Evolutionary conservation across 192 early-diverging fungal genomes (phyloP).

Genomic region (Jimgerdemannia lactiflua): DNA sequence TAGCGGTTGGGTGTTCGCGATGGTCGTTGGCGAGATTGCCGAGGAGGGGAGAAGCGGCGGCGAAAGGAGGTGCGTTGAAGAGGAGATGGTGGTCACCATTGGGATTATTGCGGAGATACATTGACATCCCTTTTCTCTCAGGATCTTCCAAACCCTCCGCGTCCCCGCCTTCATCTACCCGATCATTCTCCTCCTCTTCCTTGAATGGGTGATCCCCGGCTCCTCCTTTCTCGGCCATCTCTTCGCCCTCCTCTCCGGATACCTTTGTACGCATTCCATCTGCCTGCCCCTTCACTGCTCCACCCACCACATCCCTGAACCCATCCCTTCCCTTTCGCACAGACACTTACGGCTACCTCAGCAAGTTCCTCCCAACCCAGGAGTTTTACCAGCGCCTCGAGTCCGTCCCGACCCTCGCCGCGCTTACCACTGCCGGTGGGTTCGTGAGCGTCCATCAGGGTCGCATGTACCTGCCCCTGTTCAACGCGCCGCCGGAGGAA

Average conservation of each 20-base stretch:
- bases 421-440: background rate
- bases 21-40: constrained; percentile 20
- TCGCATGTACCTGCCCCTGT: background rate
- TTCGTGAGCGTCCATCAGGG: background rate
- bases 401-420: background rate
- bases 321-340: background rate
- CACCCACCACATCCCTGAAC: too few relatives aligned
- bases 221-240: constrained; percentile 12
- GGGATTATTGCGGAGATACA: background rate
- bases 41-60: constrained; percentile 16
- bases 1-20: constrained; percentile 21
- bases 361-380: constrained; percentile 5
- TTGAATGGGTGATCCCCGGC: constrained; percentile 13
- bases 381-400: constrained; percentile 8
- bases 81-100: background rate
- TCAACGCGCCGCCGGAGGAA: background rate
- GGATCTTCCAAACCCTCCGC: constrained; percentile 10
- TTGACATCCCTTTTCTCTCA: constrained; percentile 1
- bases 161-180: constrained; percentile 25
- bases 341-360: constrained; percentile 23
- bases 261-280: constrained; percentile 17
- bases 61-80: constrained; percentile 1
- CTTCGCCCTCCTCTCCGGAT: constrained; percentile 14
- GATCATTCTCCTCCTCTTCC: constrained; percentile 12
- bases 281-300: too few relatives aligned